Base-by-base conservation (phyloP, 2,329 filamentous ascomycete genomes). In the Neofusicoccum umdonicola region DNA sequence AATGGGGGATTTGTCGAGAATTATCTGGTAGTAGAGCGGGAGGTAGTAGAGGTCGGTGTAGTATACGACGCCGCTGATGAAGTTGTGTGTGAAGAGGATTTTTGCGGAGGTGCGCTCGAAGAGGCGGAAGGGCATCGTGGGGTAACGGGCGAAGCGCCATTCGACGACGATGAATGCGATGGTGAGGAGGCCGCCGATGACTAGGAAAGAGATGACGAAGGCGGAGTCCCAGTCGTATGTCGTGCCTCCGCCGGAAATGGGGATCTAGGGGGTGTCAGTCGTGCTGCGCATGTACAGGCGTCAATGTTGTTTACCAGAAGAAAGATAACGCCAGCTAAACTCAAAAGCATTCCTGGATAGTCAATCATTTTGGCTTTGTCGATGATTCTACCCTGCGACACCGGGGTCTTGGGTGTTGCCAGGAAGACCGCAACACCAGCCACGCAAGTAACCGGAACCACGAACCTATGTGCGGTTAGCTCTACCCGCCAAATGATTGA, bases 1-100 rank as follows among this genome's bases (percentile, higher is more conserved):
- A 15, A 83, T 70, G 0, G 81, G 77, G 2, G 76, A 76, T 69
- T 77, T 77, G 27, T 77, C 75, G 31, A 81, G 79, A 3, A 82
- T 84, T 65, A 87, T 87, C 67, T 89, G 85, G 50, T 86, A 84
- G 71, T 87, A 89, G 0, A 88, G 76, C 1, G 87, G 87, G 4
- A 89, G 71, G 69, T 85, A 89, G 73, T 88, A 89, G 1, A 88
- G 74, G 64, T 83, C 82, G 1, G 82, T 79, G 68, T 88, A 87
- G 68, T 87, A 88, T 1, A 84, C 82, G n/a, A 84, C 78, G 4
- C 87, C 86, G 17, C 88, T 81, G 19, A 90, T 73, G 67, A 89
- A 84, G 70, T 82, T 85, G 69, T 89, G 85, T 3, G 81, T 51
- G 57, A 89, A 76, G 66, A 90, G 81, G 9, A 84, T 78, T 27